Evolutionary conservation across 345 rosid genomes (phyloP).

Genomic region (Rhodamnia rubescens): DNA sequence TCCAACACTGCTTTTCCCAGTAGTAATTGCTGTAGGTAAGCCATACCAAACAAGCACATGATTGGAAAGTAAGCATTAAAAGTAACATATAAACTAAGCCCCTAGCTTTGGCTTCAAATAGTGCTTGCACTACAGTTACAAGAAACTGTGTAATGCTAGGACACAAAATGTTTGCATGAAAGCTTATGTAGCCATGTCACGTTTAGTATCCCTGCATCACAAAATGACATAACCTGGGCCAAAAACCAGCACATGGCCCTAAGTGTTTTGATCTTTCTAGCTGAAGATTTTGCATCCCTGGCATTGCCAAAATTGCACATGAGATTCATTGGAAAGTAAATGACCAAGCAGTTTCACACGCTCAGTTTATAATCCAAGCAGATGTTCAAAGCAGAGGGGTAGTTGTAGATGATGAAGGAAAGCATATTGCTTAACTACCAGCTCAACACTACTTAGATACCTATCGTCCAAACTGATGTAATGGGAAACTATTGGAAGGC

Average conservation of each 20-base stretch:
- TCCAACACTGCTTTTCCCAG: neutral
- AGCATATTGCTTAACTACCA: neutral
- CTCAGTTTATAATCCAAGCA: neutral
- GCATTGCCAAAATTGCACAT: neutral
- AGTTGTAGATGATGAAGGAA: neutral
- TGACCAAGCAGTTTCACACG: neutral
- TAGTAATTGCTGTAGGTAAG: neutral
- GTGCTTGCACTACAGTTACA: neutral
- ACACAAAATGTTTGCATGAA: neutral
- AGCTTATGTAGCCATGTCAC: neutral
- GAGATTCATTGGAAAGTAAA: neutral
- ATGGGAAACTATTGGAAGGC: neutral
- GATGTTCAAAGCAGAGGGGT: neutral
- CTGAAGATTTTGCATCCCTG: neutral
- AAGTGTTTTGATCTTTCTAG: neutral
- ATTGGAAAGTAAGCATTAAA: neutral
- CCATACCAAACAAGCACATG: conserved; percentile 1
- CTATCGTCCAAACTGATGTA: neutral
- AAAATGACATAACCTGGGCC: neutral
- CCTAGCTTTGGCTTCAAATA: neutral
- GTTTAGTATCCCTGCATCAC: neutral
- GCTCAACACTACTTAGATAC: neutral
- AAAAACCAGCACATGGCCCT: neutral
- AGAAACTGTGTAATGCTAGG: neutral
- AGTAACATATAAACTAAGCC: neutral